These are phyloP conservation scores for Amphichorda felina DNA, from an alignment of 2,329 filamentous ascomycete species.

Conservation along the genomic window DNA sequence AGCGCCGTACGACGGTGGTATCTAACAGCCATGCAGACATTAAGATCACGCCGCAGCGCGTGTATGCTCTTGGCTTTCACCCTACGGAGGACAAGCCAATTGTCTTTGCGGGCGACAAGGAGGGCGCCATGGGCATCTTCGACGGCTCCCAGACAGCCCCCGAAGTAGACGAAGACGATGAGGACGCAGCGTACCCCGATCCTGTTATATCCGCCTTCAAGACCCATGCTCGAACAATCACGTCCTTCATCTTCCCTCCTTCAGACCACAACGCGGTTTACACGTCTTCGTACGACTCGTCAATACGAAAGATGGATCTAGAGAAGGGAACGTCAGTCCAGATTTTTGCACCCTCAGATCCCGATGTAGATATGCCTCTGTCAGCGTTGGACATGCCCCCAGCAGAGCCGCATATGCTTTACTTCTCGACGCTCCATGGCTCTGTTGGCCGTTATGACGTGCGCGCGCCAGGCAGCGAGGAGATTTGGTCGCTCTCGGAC, in stretches of 20 bases:
- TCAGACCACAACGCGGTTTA: constrained; percentile 65
- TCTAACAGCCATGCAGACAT: constrained; percentile 49
- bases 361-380: constrained; percentile 62
- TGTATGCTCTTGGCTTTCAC: constrained; percentile 83
- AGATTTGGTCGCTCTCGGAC: constrained; percentile 67
- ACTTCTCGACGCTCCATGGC: constrained; percentile 81
- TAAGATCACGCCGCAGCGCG: constrained; percentile 78
- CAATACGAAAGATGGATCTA: constrained; percentile 77
- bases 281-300: constrained; percentile 85
- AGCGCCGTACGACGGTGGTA: neutral
- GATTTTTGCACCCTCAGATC: constrained; percentile 63
- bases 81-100: constrained; percentile 77
- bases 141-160: constrained; percentile 65
- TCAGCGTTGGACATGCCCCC: constrained; percentile 73
- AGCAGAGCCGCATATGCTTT: constrained; percentile 59
- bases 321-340: constrained; percentile 69
- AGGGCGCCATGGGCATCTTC: constrained; percentile 82
- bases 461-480: constrained; percentile 43
- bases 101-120: constrained; percentile 88
- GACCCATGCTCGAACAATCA: constrained; percentile 79
- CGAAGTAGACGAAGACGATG: constrained; percentile 53
- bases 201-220: constrained; percentile 86
- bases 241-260: constrained; percentile 67
- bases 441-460: constrained; percentile 72
- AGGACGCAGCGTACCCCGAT: constrained; percentile 53